Base-by-base conservation (phyloP, 768 basidiomycete genomes). In the Termitomyces sp. region DNA sequence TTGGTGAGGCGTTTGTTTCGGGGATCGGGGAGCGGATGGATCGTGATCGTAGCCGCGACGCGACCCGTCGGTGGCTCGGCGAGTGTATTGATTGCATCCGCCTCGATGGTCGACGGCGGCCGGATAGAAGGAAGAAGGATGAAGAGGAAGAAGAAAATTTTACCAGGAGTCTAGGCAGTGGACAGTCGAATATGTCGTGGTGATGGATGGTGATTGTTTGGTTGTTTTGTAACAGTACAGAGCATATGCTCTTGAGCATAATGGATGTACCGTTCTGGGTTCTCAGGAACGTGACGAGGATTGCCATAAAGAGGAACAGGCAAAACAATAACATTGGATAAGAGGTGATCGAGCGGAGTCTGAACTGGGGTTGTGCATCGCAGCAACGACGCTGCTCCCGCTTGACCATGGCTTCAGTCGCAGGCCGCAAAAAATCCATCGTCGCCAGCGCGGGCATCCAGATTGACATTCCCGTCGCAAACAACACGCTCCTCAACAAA, bases 401-500 rank as follows among this genome's bases (percentile, higher is more conserved):
- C 20, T 24, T 24, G 22, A 46, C 61, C 64, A 81, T 79, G 80
- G 72, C 79, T 71, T 74, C 78, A 47, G 77, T 78, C 71, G 80
- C 87, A 65, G 84, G 79, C 72, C 85, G 90, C 67, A 90, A 89
- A 84, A 91, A 89, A 74, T 89, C 88, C 56, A 82, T 90, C 64
- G 79, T 83, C 57, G 84, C 87, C 58, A 82, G 76, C 65, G 74
- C 81, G 52, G 82, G 78, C 66, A 77, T 88, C 58, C 77, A 83
- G 46, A 87, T 89, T 70, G 90, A 92, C 71, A 82, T 82, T 16
- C 88, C 88, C 43, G 79, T 86, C 65, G 83, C 84, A 64, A 84
- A 85, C 68, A 92, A 89, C 78, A 92, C 87, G 50, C 87, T 92
- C 59, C 91, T 94, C 79, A 94, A 94, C 77, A 92, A 93, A 73